A percentile compares a stretch with the other conserved stretches of the same genome.
Conservation (phyloP, 371 early-diverging fungal species). For the Mucor racemosus region DNA sequence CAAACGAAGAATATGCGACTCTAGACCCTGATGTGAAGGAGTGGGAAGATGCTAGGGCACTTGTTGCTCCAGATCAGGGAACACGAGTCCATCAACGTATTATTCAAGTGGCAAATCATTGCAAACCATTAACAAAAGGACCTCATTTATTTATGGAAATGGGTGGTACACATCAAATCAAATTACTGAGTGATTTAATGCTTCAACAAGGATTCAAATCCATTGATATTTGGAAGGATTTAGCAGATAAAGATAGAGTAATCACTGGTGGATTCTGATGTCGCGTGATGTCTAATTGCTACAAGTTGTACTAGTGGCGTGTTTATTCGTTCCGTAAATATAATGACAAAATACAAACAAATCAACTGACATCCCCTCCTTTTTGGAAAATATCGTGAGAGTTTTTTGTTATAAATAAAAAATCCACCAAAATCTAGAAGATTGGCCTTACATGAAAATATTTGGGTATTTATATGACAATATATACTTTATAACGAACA, state of each 20-base stretch:
- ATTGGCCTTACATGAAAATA: background rate
- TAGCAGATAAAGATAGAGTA: constrained; percentile 68
- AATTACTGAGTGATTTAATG: constrained; percentile 44
- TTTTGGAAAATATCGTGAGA: constrained; percentile 2
- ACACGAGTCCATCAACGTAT: constrained; percentile 67
- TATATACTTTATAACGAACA: no score
- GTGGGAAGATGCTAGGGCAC: constrained; percentile 88
- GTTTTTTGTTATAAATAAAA: constrained; percentile 5
- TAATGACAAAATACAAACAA: no score
- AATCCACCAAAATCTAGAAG: background rate
- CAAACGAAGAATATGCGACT: constrained; percentile 65
- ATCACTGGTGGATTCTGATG: constrained; percentile 35
- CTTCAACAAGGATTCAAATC: constrained; percentile 52
- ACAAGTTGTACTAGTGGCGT: no score
- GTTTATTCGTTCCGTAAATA: background rate
- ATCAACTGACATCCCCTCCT: constrained; percentile 4
- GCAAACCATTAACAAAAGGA: constrained; percentile 25
- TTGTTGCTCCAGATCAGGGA: constrained; percentile 77
- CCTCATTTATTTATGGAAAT: constrained; percentile 83
- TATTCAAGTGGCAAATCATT: constrained; percentile 41
- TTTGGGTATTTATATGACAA: constrained; percentile 3
- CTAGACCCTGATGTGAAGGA: constrained; percentile 75
- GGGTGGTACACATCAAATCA: constrained; percentile 74
- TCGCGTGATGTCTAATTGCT: background rate
- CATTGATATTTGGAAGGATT: constrained; percentile 74